Base-by-base conservation (phyloP, 2,329 filamentous ascomycete species). In the Colletotrichum caudatum region DNA sequence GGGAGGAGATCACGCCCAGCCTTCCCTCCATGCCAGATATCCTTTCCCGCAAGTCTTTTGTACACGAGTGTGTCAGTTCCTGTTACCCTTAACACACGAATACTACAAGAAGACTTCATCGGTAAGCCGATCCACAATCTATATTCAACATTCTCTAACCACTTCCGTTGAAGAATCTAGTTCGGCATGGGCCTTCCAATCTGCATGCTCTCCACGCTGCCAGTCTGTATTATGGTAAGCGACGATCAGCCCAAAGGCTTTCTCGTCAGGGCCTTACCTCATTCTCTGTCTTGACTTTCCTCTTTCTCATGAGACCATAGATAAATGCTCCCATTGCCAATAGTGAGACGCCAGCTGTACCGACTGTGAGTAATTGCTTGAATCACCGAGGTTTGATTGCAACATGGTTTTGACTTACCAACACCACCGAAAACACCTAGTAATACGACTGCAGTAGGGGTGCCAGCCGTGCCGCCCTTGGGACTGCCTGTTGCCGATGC, bases 381-480 rank as follows among this genome's bases (percentile, higher is more conserved):
- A 14, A 1, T 16, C 3, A 23, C 14, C 9, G 1, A 29, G 2
- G 0, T 8, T 18, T 8, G 20, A 5, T 23, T 18, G n/a, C 14
- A 20, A 26, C n/a, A n/a, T n/a, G n/a, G 9, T 1, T 7, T 37
- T 23, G 7, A 37, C 69, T 56, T 60, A 72, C 69, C 69, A 50
- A 72, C 69, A 57, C 69, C 69, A 9, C 69, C 69, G 23, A 72
- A 72, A 2, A 72, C 69, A 26, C 69, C 69, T 7, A 72, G 18
- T 14, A 72, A 57, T 0, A 72, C 69, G 7, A 72, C 69, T 1
- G 69, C 69, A 5, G 69, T 72, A 3, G 69, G 53, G 7, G 69
- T 72, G 7, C 69, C 69, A 4, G 65, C 65, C 2, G 69, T 59
- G 5, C 69, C 65, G 4, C 69, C 69, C 14, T 64, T 59, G 1